Conservation (phyloP, 163 green algal genomes). For the Scenedesmus sp. region DNA sequence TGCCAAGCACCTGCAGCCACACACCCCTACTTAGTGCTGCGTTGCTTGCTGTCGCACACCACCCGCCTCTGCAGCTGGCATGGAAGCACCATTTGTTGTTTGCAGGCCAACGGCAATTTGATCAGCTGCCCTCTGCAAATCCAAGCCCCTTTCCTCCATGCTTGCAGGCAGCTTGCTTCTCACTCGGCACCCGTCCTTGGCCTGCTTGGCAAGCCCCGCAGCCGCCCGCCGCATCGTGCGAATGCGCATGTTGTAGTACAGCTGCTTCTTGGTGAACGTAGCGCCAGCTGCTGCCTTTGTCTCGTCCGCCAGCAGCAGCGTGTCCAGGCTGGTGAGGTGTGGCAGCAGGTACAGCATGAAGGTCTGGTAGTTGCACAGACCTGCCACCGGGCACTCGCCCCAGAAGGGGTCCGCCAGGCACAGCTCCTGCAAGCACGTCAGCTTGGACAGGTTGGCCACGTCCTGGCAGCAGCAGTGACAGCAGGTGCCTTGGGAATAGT, state of each 20-base stretch:
- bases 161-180: background rate
- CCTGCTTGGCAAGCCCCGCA: background rate
- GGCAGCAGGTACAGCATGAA: constrained; percentile 67
- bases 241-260: constrained; percentile 91
- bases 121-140: background rate
- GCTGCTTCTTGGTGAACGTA: constrained; percentile 84
- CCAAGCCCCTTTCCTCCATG: background rate
- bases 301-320: constrained; percentile 74
- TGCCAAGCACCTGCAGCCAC: constrained; percentile 55
- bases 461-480: constrained; percentile 62
- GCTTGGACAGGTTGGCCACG: constrained; percentile 64
- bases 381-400: constrained; percentile 76
- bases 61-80: background rate
- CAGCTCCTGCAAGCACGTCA: constrained; percentile 75
- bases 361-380: constrained; percentile 87
- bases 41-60: no score
- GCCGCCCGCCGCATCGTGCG: constrained; percentile 78
- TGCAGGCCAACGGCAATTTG: background rate
- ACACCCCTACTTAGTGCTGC: background rate
- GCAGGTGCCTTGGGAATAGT: no score
- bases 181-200: constrained; percentile 7
- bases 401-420: constrained; percentile 84
- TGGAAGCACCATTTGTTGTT: background rate
- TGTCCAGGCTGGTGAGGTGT: constrained; percentile 78
- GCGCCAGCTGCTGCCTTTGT: constrained; percentile 78